Base-by-base conservation (phyloP, 768 basidiomycete genomes). In the Trametes elegans region DNA sequence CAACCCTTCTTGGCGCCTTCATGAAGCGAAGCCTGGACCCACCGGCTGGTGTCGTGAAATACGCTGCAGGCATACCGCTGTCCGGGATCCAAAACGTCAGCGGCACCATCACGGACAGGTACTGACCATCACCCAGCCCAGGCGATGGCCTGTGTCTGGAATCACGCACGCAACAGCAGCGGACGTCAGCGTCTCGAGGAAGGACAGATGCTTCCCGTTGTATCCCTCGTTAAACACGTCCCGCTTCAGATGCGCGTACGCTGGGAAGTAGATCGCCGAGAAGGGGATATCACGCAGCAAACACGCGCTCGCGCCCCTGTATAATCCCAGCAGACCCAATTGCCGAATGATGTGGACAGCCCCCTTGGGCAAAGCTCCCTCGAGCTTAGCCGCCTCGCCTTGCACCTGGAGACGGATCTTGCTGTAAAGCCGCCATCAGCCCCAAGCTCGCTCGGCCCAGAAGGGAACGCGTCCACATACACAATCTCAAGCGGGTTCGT, bases 1-100 rank as follows among this genome's bases (percentile, higher is more conserved):
- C 44, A 62, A 48, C 43, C 34, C n/a, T 43, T 35, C 55, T 46
- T 46, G 26, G 50, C 65, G 62, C 70, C 23, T 56, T 62, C 21
- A 51, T 40, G 36, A 21, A 60, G 55, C 13, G 43, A n/a, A n/a
- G 48, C 31, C 51, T 40, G 34, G 57, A 53, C 76, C 64, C 61
- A 90, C 91, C 91, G 63, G 90, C 90, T 36, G 93, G 93, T 8
- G 93, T 95, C 28, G 92, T 92, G 59, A 96, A 74, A 72, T 94
- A 95, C 34, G 94, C 93, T 39, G 95, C 94, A 51, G 96, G 96
- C 94, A 98, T 98, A 59, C 97, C 97, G 62, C 95, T 96, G 61
- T 71, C 68, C 59, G 19, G 23, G 62, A 59, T 53, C 43, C 40
- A 49, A 54, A 43, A 46, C 53, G 58, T 55, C 51, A 59, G 51